Evolutionary conservation across 106 monocot species (phyloP).

Genomic region (Dendrobium officinale): DNA sequence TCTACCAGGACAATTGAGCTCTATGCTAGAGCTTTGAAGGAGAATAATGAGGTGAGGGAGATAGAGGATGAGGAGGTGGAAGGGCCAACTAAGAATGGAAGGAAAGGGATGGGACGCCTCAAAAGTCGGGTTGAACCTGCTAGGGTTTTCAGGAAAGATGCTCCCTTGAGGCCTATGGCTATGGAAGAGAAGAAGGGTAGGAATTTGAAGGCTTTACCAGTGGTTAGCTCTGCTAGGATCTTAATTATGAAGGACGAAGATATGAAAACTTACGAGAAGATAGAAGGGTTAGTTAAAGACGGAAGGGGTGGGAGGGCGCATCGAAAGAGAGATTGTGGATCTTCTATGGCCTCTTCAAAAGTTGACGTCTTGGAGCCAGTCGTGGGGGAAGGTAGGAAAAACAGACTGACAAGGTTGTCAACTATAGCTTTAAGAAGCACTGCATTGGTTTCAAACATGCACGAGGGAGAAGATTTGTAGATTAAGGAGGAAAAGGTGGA

Average conservation of each 20-base stretch:
- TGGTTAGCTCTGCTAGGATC: not conserved
- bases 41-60: not conserved
- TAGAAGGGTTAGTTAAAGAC: not conserved
- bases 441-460: not conserved
- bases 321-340: constrained; percentile 1
- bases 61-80: not conserved
- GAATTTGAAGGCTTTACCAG: not conserved
- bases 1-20: not conserved
- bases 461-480: not conserved
- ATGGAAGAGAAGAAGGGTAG: not conserved
- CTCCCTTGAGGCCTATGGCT: not conserved
- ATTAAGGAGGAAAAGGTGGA: not conserved
- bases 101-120: not conserved
- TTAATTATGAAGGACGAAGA: not conserved
- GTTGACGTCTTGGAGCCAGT: constrained; percentile 10
- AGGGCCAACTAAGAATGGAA: not conserved
- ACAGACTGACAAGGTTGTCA: constrained; percentile 2
- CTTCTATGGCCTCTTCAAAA: constrained; percentile 1
- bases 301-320: not conserved
- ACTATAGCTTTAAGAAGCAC: not conserved
- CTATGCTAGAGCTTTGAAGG: not conserved
- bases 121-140: not conserved
- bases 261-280: not conserved
- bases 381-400: constrained; percentile 4
- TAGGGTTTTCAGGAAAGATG: not conserved